These are phyloP conservation scores for Fraxinus albicans DNA, from an alignment of 305 asterid species.

Conservation along the genomic window DNA sequence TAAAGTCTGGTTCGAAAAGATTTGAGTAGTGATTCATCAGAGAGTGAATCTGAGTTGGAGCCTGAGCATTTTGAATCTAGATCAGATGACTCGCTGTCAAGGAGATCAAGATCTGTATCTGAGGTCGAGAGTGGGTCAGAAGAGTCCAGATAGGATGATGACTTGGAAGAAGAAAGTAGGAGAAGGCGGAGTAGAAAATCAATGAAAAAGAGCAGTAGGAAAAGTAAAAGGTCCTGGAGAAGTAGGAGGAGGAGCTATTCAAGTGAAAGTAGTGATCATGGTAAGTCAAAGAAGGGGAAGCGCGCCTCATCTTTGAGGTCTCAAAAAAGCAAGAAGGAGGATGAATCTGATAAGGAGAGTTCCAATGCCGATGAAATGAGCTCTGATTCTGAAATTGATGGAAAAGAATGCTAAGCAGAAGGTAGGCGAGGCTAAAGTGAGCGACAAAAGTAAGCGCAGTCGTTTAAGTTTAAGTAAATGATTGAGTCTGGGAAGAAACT, in stretches of 20 bases:
- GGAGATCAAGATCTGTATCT: slow-evolving; percentile 37
- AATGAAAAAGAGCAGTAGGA: slow-evolving; percentile 40
- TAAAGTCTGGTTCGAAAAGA: slow-evolving; percentile 25
- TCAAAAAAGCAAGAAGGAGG: slow-evolving; percentile 46
- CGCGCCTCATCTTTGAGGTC: slow-evolving; percentile 39
- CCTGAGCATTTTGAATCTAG: slow-evolving; percentile 42
- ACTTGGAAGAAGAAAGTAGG: slow-evolving; percentile 51
- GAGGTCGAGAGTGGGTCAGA: slow-evolving; percentile 54
- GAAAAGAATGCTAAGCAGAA: slow-evolving; percentile 25
- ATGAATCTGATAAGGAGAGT: slow-evolving; percentile 38
- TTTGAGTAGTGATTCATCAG: not conserved
- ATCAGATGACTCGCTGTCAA: slow-evolving; percentile 42
- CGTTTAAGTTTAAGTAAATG: slow-evolving; percentile 63
- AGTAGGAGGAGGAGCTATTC: slow-evolving; percentile 36
- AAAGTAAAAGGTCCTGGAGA: slow-evolving; percentile 13
- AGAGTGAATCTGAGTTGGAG: slow-evolving; percentile 39
- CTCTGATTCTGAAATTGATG: slow-evolving; percentile 40
- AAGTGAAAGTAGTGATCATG: slow-evolving; percentile 49
- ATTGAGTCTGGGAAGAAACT: slow-evolving; percentile 58
- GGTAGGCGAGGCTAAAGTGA: slow-evolving; percentile 37
- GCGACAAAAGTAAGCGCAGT: slow-evolving; percentile 43
- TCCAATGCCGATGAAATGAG: slow-evolving; percentile 25
- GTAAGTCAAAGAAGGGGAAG: slow-evolving; percentile 40
- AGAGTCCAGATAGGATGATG: slow-evolving; percentile 39
- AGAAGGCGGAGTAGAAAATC: slow-evolving; percentile 34